A percentile compares a stretch with the other conserved stretches of the same genome.
These are phyloP conservation scores for Eucalyptus pauciflora DNA, from an alignment of 345 rosid genomes.

Conservation along the genomic window DNA sequence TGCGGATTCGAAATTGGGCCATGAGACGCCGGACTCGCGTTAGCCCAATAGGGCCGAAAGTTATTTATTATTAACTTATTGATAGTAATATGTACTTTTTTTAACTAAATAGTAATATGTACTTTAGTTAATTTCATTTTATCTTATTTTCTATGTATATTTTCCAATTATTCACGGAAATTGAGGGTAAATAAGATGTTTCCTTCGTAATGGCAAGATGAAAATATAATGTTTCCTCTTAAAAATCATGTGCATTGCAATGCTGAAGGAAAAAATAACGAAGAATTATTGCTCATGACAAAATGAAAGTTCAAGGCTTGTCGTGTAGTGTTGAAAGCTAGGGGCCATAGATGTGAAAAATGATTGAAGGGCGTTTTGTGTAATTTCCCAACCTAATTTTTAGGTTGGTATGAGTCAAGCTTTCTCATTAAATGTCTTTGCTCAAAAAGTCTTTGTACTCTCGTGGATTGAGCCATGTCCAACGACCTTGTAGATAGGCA, in stretches of 20 bases:
- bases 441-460: neutral
- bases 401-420: neutral
- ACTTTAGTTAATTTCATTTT: neutral
- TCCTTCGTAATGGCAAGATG: neutral
- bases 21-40: neutral
- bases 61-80: neutral
- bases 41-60: neutral
- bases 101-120: neutral
- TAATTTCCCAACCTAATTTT: neutral
- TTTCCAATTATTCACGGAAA: neutral
- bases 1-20: neutral
- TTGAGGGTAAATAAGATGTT: neutral
- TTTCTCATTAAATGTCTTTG: neutral
- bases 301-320: neutral
- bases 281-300: rapidly evolving
- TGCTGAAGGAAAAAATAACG: neutral
- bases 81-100: neutral
- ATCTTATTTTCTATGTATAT: neutral
- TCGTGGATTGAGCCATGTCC: neutral
- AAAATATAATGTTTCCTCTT: neutral
- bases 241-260: neutral
- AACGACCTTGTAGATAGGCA: neutral
- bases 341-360: neutral
- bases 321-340: neutral
- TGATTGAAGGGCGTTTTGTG: neutral